phyloP scores from a whole-genome alignment of 495 filamentous ascomycete genomes.

The Penicillium taxi region DNA sequence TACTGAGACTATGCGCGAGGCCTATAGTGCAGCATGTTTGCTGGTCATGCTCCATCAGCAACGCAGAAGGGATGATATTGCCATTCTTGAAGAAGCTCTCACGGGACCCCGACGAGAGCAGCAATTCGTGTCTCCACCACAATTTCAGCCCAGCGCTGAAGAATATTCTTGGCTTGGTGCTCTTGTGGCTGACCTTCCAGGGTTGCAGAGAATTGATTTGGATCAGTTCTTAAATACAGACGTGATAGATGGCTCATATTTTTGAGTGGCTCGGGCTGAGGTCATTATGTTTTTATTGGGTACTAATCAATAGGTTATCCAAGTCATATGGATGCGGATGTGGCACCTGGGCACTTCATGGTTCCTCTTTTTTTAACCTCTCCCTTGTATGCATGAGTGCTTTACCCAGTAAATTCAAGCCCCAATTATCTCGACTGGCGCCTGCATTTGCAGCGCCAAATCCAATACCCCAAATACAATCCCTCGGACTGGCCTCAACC shows the following conservation, averaged over 20 bases:
- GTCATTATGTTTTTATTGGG: not conserved
- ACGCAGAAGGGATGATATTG: constrained; percentile 26
- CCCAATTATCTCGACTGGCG: not conserved
- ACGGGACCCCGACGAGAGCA: constrained; percentile 4
- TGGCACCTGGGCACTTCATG: too few relatives aligned
- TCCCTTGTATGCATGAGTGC: constrained; percentile 4
- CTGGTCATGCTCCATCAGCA: constrained; percentile 32
- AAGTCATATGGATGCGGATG: too few relatives aligned
- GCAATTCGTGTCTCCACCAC: constrained; percentile 7
- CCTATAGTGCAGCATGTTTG: constrained; percentile 37
- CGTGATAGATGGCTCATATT: constrained; percentile 17
- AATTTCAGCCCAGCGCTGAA: constrained; percentile 14
- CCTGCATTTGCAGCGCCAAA: constrained; percentile 5
- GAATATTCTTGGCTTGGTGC: constrained; percentile 31
- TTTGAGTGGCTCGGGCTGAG: constrained; percentile 3
- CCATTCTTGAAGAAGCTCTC: constrained; percentile 16
- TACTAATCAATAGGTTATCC: not conserved
- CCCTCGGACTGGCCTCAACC: constrained; percentile 7
- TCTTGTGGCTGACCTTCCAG: constrained; percentile 33
- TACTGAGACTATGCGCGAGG: constrained; percentile 40
- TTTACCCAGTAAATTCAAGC: constrained; percentile 7
- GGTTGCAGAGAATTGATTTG: constrained; percentile 28
- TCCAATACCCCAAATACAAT: constrained; percentile 10
- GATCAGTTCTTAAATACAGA: constrained; percentile 27
- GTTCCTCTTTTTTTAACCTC: constrained; percentile 1